phyloP scores from a whole-genome alignment of 2,329 filamentous ascomycete genomes.

The Penicillium sp. region DNA sequence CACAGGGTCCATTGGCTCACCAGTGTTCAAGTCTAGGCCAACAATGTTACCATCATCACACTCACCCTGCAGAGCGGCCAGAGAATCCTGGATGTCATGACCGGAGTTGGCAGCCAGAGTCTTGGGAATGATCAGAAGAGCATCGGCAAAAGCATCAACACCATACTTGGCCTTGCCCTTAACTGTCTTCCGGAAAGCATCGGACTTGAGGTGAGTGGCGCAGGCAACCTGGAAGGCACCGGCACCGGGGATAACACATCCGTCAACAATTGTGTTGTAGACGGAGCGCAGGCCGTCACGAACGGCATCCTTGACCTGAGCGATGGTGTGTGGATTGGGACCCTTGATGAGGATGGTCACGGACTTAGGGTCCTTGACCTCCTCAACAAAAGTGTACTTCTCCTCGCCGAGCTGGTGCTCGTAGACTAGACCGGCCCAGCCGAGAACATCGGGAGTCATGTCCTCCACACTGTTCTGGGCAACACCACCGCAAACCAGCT shows the following conservation, averaged over 20 bases:
- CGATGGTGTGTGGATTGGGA: slow-evolving; percentile 93
- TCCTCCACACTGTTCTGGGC: slow-evolving; percentile 98
- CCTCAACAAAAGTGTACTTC: slow-evolving; percentile 98
- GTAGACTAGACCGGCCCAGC: slow-evolving; percentile 95
- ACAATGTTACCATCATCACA: slow-evolving; percentile 79
- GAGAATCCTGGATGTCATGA: slow-evolving; percentile 92
- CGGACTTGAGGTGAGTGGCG: slow-evolving; percentile 80
- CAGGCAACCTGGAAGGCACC: slow-evolving; percentile 96
- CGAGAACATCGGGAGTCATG: slow-evolving; percentile 79
- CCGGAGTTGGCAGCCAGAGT: slow-evolving; percentile 94
- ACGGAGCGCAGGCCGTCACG: slow-evolving; percentile 92
- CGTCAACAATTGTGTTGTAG: slow-evolving; percentile 99
- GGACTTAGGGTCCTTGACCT: slow-evolving; percentile 98
- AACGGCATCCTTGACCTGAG: slow-evolving; percentile 94
- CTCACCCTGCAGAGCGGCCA: slow-evolving; percentile 85
- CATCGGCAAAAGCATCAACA: slow-evolving; percentile 91
- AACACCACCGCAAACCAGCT: slow-evolving; percentile 86
- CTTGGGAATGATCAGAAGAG: slow-evolving; percentile 93
- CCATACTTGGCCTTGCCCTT: slow-evolving; percentile 99
- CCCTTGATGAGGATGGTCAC: slow-evolving; percentile 98
- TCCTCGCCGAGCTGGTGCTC: slow-evolving; percentile 97
- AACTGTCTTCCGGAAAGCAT: slow-evolving; percentile 82
- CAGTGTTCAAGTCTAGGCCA: slow-evolving; percentile 81
- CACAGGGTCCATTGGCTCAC: slow-evolving; percentile 91
- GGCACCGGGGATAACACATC: slow-evolving; percentile 88